These are phyloP conservation scores for Aspergillus carbonarius DNA, from an alignment of 2,329 filamentous ascomycete species.

Conservation along the genomic window DNA sequence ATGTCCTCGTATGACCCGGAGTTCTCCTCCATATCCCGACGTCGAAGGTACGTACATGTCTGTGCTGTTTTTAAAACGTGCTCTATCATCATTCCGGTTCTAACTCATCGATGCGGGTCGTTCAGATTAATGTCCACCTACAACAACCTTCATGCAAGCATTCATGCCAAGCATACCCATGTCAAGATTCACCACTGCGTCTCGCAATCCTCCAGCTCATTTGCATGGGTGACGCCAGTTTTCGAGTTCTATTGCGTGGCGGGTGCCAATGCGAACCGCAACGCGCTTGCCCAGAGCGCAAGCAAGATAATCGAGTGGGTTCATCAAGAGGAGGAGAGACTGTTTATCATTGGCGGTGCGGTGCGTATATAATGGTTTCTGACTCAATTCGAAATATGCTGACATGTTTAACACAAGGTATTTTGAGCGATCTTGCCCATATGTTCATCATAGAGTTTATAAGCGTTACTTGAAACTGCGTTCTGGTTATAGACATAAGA, in stretches of 20 bases:
- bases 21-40: conserved; percentile 61
- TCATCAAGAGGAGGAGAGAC: conserved; percentile 82
- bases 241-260: conserved; percentile 98
- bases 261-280: conserved; percentile 63
- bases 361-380: conserved; percentile 48
- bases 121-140: conserved; percentile 75
- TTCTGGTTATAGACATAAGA: background rate
- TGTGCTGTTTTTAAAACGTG: too few relatives aligned
- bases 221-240: conserved; percentile 86
- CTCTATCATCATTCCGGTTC: background rate
- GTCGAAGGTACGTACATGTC: conserved; percentile 55
- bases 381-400: background rate
- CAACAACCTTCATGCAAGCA: conserved; percentile 74
- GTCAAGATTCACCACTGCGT: conserved; percentile 83
- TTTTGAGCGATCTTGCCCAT: background rate
- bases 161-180: conserved; percentile 81
- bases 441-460: background rate
- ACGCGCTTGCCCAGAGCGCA: conserved; percentile 76
- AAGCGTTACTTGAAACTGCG: background rate
- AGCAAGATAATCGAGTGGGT: conserved; percentile 92
- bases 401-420: conserved; percentile 3
- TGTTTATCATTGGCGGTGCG: conserved; percentile 97
- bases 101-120: background rate
- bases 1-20: conserved; percentile 78
- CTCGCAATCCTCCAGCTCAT: conserved; percentile 69